Percentiles rank a stretch among this genome's conserved stretches.
Conservation (phyloP, 1,284 basidiomycete species). For the Kwoniella shivajii region DNA sequence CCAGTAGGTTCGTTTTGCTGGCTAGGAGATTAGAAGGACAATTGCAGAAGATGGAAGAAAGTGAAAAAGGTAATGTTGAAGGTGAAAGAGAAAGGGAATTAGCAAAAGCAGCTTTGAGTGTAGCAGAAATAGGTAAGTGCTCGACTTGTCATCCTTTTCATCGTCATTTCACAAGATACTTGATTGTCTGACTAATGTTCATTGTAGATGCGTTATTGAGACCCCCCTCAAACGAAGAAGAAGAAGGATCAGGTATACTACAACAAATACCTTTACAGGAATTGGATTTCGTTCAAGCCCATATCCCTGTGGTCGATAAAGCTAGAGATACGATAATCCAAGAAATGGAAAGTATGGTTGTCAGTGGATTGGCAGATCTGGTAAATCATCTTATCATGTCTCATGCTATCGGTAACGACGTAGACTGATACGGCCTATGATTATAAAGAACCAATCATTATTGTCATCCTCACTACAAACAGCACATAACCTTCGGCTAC, state of each 20-base stretch:
- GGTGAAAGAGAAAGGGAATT: conserved; percentile 81
- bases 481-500: conserved; percentile 83
- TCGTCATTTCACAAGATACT: too few relatives aligned
- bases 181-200: not conserved
- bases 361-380: conserved; percentile 70
- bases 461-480: conserved; percentile 91
- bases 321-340: conserved; percentile 68
- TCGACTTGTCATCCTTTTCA: too few relatives aligned
- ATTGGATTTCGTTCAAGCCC: conserved; percentile 68
- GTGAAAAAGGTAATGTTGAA: conserved; percentile 54
- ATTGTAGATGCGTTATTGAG: conserved; percentile 29
- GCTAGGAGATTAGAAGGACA: conserved; percentile 76
- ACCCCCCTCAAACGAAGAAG: conserved; percentile 15
- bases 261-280: conserved; percentile 60
- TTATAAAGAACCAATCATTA: conserved; percentile 74
- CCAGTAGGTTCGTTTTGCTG: conserved; percentile 77
- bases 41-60: conserved; percentile 65
- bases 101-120: conserved; percentile 84
- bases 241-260: not conserved
- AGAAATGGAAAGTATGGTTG: conserved; percentile 87
- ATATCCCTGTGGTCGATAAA: conserved; percentile 71
- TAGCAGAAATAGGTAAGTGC: conserved; percentile 80
- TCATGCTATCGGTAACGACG: too few relatives aligned
- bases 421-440: too few relatives aligned
- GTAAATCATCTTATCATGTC: conserved; percentile 62